Evolutionary conservation across 108 stramenopile genomes (phyloP), one percentile per base, ranked within the genome.

Genomic region (Discostella stelligeroides): DNA sequence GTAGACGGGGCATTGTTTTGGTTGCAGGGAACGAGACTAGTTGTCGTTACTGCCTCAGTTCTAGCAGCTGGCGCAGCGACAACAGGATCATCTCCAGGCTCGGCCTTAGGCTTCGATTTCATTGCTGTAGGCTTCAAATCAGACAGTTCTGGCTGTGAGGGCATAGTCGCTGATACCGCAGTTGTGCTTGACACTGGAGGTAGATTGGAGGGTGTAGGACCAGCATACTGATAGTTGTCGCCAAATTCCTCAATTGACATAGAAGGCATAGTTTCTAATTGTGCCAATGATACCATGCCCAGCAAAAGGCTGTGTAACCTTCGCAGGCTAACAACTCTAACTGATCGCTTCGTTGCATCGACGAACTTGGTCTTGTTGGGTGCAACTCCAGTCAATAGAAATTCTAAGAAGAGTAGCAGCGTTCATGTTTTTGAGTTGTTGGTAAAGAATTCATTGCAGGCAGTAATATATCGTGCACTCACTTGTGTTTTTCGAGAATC

Each of bases 401-500:
- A 68, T 47, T 38, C 73, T 74, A 42, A 1, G 9, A 0, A 49
- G 21, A 30, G 45, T 23, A 61, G 28, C 34, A n/a, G 34, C n/a
- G n/a, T 58, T 40, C 3, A 18, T 8, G 20, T 7, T 34, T 7
- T 7, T 54, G 30, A 38, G 6, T 40, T 15, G n/a, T 41, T n/a
- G n/a, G n/a, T n/a, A n/a, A n/a, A 37, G 40, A 7, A 6, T 18
- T 15, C 7, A 20, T 39, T 37, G 18, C 8, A 14, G 37, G 15
- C 53, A 15, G 24, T 25, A 15, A 54, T 51, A 14, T 12, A 29
- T 11, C 25, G 27, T 29, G 24, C n/a, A 66, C 70, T 81, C 62
- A 81, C 76, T 66, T 30, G 70, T 60, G 0, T 66, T 74, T 24
- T 78, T 74, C 1, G 67, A 68, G 39, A 74, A 71, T 34, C 75